Conservation (phyloP, 2,329 filamentous ascomycete species). For the Claviceps maximensis region DNA sequence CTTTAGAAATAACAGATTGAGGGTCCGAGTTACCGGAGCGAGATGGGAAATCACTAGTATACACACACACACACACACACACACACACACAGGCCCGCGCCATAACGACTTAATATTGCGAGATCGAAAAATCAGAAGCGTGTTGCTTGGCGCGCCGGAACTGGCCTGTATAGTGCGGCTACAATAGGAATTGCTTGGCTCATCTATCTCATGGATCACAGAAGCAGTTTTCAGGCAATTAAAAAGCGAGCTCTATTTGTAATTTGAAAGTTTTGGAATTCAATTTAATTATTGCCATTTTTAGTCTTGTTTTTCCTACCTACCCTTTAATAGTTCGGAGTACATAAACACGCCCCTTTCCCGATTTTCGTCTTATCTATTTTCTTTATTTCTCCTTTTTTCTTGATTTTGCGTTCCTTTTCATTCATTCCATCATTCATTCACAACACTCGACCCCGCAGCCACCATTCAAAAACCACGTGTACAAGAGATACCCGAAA, state of each 20-base stretch:
- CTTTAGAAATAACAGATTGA: too few relatives aligned
- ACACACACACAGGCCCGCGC: neutral
- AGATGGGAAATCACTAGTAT: too few relatives aligned
- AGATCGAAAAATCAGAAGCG: neutral
- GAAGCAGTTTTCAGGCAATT: neutral
- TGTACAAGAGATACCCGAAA: slow-evolving; percentile 8
- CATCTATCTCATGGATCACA: too few relatives aligned
- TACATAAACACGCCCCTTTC: neutral
- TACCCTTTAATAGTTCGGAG: neutral
- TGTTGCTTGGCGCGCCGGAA: neutral
- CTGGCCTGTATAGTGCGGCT: neutral
- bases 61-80: too few relatives aligned
- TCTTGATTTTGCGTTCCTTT: neutral
- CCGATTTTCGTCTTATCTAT: too few relatives aligned
- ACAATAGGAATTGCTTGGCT: neutral
- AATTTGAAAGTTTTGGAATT: neutral
- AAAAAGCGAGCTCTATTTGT: neutral
- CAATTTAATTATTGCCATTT: neutral
- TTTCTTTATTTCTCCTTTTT: neutral
- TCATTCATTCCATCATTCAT: neutral
- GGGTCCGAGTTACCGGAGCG: too few relatives aligned
- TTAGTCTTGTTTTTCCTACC: neutral
- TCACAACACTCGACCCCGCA: slow-evolving; percentile 5
- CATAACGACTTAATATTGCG: neutral
- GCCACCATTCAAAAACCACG: neutral